Conservation (phyloP, 2,329 filamentous ascomycete species). For the Diaporthe citriasiana region DNA sequence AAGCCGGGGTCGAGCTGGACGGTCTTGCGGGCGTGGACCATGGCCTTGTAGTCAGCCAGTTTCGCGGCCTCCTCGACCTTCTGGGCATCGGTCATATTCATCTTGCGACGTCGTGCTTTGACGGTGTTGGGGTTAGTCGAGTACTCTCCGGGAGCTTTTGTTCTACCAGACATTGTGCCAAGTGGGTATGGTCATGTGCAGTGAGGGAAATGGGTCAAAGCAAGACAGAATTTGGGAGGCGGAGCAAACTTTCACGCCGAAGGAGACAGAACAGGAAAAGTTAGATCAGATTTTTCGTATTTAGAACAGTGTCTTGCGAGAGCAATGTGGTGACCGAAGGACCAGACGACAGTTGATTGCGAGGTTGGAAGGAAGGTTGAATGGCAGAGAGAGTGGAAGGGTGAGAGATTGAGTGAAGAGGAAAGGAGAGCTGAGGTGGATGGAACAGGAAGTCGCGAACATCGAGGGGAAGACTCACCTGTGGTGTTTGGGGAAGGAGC, state of each 20-base stretch:
- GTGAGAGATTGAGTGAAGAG: background rate
- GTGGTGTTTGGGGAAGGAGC: background rate
- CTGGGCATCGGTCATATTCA: background rate
- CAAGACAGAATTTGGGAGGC: background rate
- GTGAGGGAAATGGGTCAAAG: too few relatives aligned
- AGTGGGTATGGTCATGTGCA: background rate
- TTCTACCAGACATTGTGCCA: background rate
- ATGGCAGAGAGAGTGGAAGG: background rate
- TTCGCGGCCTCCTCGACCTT: constrained; percentile 33
- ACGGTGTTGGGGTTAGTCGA: constrained; percentile 48
- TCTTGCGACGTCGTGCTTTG: constrained; percentile 45
- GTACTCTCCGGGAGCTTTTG: constrained; percentile 43
- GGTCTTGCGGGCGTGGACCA: constrained; percentile 37
- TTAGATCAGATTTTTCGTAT: too few relatives aligned
- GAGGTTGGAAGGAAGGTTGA: background rate
- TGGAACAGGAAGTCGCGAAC: background rate
- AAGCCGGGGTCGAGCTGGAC: constrained; percentile 36
- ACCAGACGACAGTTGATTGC: background rate
- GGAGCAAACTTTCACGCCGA: background rate
- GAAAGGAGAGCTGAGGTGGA: background rate
- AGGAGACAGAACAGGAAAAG: background rate
- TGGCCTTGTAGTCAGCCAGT: constrained; percentile 43
- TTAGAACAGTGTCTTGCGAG: background rate
- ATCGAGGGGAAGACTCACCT: background rate
- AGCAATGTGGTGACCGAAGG: background rate